These are phyloP conservation scores for Russula emetica DNA, from an alignment of 768 basidiomycete genomes.

Conservation along the genomic window DNA sequence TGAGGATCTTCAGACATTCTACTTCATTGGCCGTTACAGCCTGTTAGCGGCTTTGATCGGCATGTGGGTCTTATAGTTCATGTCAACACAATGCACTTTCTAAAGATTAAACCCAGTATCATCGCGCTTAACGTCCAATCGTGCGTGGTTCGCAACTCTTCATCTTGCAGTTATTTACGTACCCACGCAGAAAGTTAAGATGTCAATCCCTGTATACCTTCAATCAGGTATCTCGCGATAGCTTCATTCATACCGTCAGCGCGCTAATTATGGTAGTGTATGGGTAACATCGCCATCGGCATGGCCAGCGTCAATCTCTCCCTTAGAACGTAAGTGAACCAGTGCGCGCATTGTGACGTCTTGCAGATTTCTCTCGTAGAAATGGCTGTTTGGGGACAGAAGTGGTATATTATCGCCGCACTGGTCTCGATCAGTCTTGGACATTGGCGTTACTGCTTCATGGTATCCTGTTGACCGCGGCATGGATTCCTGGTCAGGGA, in stretches of 20 bases:
- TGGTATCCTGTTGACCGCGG: constrained; percentile 57
- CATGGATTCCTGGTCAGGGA: constrained; percentile 47
- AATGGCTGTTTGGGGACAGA: constrained; percentile 67
- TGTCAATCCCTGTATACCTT: constrained; percentile 48
- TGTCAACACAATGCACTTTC: neutral
- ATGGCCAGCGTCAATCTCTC: constrained; percentile 47
- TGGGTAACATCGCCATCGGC: constrained; percentile 43
- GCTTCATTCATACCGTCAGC: neutral
- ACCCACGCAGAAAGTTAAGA: constrained; percentile 36
- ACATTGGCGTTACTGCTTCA: constrained; percentile 68
- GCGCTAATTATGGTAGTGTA: constrained; percentile 34
- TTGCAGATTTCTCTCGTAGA: constrained; percentile 29
- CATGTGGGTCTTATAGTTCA: constrained; percentile 37
- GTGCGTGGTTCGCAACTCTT: constrained; percentile 30
- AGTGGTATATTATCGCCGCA: constrained; percentile 46
- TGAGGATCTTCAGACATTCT: constrained; percentile 38
- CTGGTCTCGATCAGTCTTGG: constrained; percentile 58
- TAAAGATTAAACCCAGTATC: constrained; percentile 1
- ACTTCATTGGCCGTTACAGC: constrained; percentile 44
- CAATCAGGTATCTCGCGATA: constrained; percentile 38
- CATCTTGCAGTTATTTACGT: neutral
- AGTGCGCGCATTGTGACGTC: neutral
- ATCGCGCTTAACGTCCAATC: constrained; percentile 39
- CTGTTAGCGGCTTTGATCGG: constrained; percentile 45
- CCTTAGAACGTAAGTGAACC: constrained; percentile 40